Evolutionary conservation across 345 rosid species (phyloP), one percentile per base, ranked within the genome.

Genomic region (Mercurialis annua): DNA sequence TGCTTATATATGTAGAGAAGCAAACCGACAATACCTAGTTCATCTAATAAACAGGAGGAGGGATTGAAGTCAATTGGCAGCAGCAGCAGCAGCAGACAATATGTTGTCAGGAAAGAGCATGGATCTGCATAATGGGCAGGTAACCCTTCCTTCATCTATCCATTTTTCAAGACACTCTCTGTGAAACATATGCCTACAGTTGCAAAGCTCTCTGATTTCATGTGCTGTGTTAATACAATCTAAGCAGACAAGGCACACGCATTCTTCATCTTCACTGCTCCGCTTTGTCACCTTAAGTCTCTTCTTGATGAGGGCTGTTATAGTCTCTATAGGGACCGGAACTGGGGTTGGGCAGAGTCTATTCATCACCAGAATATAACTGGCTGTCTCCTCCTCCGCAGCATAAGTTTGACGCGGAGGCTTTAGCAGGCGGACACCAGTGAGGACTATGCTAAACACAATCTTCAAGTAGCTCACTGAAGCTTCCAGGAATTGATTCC

Each of bases 121-220:
- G 47, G 80, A 72, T 48, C 86, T 73, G 58, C 86, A 85, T 6
- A 79, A 62, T 9, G 89, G 89, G 70, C 86, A 82, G 24, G 86
- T 82, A 51, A 85, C 80, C 65, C 64, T 71, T 24, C 76, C 80
- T 56, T 54, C 62, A 51, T 81, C 80, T 10, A 84, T 73, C 84
- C 88, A 82, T 15, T 63, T 11, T 40, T 84, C 86, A 51, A 85
- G 30, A 74, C 86, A 85, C 21, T 59, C 75, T 59, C 51, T 65
- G 50, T 80, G 89, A 64, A 82, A 85, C 68, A 77, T 77, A 71
- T 85, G 85, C 49, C 20, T 20, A 52, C 86, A 85, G 59, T 74
- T 82, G 38, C 64, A 59, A 10, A 79, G 79, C 73, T 77, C 71
- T 67, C 85, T 79, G 10, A 81, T 62, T 59, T 74, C 65, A n/a